phyloP scores from a whole-genome alignment of 768 basidiomycete species.

The Pilatotrama ljubarskyi region DNA sequence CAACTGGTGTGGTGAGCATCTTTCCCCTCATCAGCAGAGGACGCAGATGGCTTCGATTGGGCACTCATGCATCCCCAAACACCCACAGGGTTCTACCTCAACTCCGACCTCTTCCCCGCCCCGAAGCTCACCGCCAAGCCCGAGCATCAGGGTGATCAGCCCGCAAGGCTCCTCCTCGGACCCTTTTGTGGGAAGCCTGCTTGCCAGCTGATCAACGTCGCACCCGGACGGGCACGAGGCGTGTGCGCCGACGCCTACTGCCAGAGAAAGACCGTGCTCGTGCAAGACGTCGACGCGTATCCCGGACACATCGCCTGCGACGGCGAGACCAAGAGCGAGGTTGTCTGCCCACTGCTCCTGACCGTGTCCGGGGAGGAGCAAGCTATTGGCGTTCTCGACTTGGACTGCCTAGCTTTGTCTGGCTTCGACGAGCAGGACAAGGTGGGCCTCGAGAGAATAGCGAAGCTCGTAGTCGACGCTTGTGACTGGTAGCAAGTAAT shows the following conservation, averaged over 20 bases:
- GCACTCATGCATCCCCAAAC: background rate
- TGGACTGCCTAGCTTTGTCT: constrained; percentile 73
- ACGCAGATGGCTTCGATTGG: background rate
- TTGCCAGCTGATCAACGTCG: constrained; percentile 75
- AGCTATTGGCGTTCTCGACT: constrained; percentile 61
- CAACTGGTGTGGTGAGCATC: constrained; percentile 87
- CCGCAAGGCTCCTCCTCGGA: constrained; percentile 58
- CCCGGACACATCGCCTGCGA: constrained; percentile 97
- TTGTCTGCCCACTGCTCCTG: constrained; percentile 74
- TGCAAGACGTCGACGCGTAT: constrained; percentile 75
- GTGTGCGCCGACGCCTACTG: constrained; percentile 85
- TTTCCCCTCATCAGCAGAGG: background rate
- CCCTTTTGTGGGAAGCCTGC: constrained; percentile 93
- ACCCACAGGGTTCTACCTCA: constrained; percentile 80
- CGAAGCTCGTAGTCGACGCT: constrained; percentile 56
- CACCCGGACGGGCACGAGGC: constrained; percentile 57
- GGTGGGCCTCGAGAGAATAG: constrained; percentile 74
- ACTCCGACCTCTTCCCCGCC: constrained; percentile 60
- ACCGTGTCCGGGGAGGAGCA: constrained; percentile 13
- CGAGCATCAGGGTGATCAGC: constrained; percentile 11
- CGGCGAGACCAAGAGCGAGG: constrained; percentile 85
- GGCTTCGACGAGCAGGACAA: constrained; percentile 81
- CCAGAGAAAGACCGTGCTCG: constrained; percentile 57
- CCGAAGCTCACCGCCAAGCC: constrained; percentile 27
- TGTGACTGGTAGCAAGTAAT: constrained; percentile 62